phyloP scores from a whole-genome alignment of 2,329 filamentous ascomycete genomes.

The Stagonosporopsis cucurbitacearum region DNA sequence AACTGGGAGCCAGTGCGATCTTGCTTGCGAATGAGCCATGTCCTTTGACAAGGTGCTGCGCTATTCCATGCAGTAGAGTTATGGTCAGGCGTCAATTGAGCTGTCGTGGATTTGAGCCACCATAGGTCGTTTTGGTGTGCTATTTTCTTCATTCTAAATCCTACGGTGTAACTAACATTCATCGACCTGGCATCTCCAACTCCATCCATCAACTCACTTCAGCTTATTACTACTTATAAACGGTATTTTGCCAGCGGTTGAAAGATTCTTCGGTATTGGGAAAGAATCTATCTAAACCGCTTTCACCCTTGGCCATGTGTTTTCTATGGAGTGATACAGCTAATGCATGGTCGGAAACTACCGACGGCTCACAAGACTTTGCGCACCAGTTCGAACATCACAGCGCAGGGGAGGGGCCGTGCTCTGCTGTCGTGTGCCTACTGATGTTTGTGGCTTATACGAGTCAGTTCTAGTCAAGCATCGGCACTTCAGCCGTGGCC shows the following conservation, averaged over 20 bases:
- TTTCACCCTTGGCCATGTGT: background rate
- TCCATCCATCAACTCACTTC: background rate
- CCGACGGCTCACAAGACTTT: background rate
- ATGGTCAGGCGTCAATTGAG: background rate
- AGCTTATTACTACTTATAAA: background rate
- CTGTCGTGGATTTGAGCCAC: background rate
- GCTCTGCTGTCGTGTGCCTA: background rate
- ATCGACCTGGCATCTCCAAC: too few relatives aligned
- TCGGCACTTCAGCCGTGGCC: slow-evolving; percentile 2
- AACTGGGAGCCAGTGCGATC: slow-evolving; percentile 1
- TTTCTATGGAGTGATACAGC: background rate
- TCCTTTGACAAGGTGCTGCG: background rate
- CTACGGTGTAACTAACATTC: too few relatives aligned
- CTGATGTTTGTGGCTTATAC: background rate
- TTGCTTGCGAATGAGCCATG: background rate
- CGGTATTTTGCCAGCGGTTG: background rate
- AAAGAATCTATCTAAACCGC: background rate
- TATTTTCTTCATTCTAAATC: too few relatives aligned
- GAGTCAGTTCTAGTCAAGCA: background rate
- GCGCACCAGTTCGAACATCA: background rate
- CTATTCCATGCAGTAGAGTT: background rate
- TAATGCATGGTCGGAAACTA: background rate
- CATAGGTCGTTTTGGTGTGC: background rate
- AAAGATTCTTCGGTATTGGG: background rate
- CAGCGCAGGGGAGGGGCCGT: background rate